A percentile compares a stretch with the other conserved stretches of the same genome.
These are phyloP conservation scores for Penicillium sp. DNA, from an alignment of 2,329 filamentous ascomycete genomes.

Conservation along the genomic window DNA sequence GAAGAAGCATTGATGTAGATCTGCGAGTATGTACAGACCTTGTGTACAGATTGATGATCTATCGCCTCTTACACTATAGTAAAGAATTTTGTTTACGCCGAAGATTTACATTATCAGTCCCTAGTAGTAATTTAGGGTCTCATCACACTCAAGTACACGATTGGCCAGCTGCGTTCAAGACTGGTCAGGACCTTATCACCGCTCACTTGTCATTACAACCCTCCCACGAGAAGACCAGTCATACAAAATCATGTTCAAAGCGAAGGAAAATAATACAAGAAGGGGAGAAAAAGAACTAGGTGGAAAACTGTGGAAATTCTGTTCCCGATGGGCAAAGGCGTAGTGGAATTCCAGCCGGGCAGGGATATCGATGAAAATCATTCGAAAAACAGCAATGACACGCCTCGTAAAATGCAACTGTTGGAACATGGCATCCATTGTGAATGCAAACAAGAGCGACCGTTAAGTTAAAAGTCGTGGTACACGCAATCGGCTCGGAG, in stretches of 20 bases:
- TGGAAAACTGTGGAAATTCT: neutral
- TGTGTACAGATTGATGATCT: neutral
- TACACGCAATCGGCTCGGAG: neutral
- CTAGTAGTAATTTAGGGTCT: neutral
- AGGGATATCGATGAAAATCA: neutral
- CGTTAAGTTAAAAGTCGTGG: neutral
- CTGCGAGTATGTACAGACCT: too few relatives aligned
- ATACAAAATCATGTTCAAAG: neutral
- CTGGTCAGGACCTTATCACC: neutral
- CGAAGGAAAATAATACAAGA: neutral
- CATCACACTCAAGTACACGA: neutral
- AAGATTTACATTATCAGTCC: neutral
- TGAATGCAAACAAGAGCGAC: neutral
- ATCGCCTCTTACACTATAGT: too few relatives aligned
- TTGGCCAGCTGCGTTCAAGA: neutral
- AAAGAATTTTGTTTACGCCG: too few relatives aligned
- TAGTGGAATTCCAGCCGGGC: neutral
- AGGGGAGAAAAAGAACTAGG: neutral
- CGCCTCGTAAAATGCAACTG: constrained; percentile 2
- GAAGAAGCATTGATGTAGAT: neutral
- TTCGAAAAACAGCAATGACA: neutral
- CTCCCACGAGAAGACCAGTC: neutral
- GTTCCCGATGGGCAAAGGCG: neutral
- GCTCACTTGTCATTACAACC: neutral
- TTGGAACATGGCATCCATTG: neutral